Conservation (phyloP, 768 basidiomycete species). For the Daedalea quercina region DNA sequence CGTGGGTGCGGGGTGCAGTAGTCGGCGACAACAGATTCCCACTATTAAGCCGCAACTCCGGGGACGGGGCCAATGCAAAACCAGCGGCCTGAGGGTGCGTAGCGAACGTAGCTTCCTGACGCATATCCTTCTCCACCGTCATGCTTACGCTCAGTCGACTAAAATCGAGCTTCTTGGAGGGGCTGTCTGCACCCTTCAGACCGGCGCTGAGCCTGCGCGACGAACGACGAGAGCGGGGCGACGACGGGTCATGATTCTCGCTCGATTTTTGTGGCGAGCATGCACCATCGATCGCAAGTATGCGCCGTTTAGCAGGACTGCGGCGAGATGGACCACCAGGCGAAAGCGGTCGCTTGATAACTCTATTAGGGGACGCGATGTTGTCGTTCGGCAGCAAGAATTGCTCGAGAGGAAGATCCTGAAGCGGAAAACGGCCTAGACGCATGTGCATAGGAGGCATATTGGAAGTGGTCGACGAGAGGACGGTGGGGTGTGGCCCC, state of each 20-base stretch:
- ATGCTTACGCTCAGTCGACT: constrained; percentile 20
- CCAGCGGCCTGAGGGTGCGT: background rate
- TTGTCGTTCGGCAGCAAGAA: constrained; percentile 36
- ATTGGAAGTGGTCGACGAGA: background rate
- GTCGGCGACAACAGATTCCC: background rate
- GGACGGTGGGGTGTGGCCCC: constrained; percentile 25
- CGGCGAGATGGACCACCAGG: constrained; percentile 40
- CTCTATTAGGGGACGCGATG: constrained; percentile 19
- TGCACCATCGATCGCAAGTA: constrained; percentile 49
- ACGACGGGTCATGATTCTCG: constrained; percentile 31
- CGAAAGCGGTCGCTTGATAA: constrained; percentile 57
- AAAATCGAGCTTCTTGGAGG: constrained; percentile 49
- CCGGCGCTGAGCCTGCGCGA: constrained; percentile 30
- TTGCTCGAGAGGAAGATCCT: constrained; percentile 50
- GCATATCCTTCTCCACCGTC: background rate
- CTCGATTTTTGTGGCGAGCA: constrained; percentile 30
- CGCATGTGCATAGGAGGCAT: background rate
- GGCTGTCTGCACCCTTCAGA: constrained; percentile 35
- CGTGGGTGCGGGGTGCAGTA: background rate
- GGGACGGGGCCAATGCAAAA: background rate
- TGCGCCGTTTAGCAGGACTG: constrained; percentile 65
- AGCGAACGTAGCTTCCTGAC: background rate
- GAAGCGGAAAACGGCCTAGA: background rate
- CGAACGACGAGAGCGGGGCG: constrained; percentile 30
- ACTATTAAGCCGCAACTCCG: background rate